Evolutionary conservation across 1,139 yeast species (phyloP).

Genomic region (Petasospora fabianii): DNA sequence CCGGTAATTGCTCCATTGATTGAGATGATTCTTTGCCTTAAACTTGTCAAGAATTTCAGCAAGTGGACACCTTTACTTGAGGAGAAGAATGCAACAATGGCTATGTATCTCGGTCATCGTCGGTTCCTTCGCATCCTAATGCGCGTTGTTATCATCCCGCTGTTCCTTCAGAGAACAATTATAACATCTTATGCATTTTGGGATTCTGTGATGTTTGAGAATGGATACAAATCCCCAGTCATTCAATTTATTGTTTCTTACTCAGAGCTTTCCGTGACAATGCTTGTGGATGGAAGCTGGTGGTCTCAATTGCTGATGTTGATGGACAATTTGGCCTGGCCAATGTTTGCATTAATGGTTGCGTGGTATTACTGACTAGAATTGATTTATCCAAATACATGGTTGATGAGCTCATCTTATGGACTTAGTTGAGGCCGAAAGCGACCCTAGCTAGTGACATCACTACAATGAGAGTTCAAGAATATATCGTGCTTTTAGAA

Average conservation of each 20-base stretch:
- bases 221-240: slow-evolving; percentile 1
- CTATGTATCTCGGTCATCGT: background rate
- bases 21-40: background rate
- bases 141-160: background rate
- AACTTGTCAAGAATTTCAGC: background rate
- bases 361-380: slow-evolving; percentile 1
- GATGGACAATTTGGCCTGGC: slow-evolving; percentile 1
- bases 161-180: background rate
- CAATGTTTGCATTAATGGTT: background rate
- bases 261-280: background rate
- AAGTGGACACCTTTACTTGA: background rate
- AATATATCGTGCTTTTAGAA: no score
- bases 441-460: no score
- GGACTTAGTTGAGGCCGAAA: no score
- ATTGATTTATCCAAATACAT: no score
- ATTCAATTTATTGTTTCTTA: slow-evolving; percentile 1
- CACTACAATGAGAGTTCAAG: no score
- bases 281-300: slow-evolving; percentile 1
- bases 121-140: slow-evolving; percentile 1
- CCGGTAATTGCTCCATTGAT: background rate
- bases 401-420: no score
- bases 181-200: slow-evolving; percentile 2
- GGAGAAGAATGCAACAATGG: background rate
- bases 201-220: slow-evolving; percentile 2
- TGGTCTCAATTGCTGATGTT: background rate